phyloP scores from a whole-genome alignment of 257 asterid genomes.

The Lycium barbarum region DNA sequence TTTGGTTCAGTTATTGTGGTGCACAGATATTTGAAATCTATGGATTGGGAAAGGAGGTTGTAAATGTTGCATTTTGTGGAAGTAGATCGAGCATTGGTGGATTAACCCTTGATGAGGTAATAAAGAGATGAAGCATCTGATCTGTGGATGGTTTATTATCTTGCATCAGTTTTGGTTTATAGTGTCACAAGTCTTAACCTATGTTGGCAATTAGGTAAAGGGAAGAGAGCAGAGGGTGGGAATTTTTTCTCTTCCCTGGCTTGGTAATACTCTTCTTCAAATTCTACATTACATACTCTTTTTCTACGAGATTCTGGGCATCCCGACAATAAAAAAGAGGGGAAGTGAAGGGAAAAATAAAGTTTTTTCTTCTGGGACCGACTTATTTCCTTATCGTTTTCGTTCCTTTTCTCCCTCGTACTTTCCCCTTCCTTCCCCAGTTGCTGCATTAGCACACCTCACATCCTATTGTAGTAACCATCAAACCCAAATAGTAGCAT shows the following conservation, averaged over 20 bases:
- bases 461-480: slow-evolving; percentile 7
- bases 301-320: no score
- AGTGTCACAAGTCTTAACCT: slow-evolving; percentile 6
- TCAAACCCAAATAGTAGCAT: not conserved
- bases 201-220: not conserved
- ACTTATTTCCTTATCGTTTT: slow-evolving; percentile 7
- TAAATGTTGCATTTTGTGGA: slow-evolving; percentile 90
- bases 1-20: slow-evolving; percentile 81
- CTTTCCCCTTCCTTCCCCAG: slow-evolving; percentile 6
- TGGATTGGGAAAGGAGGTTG: slow-evolving; percentile 86
- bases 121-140: slow-evolving; percentile 26
- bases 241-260: not conserved
- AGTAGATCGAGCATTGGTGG: slow-evolving; percentile 94
- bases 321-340: not conserved
- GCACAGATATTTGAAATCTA: slow-evolving; percentile 98
- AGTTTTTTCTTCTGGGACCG: not conserved
- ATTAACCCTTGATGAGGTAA: slow-evolving; percentile 96
- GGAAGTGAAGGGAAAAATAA: not conserved
- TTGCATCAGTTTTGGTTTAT: not conserved
- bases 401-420: not conserved
- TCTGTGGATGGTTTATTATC: slow-evolving; percentile 8
- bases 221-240: not conserved
- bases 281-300: no score
- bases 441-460: not conserved
- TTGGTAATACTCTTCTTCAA: not conserved